A percentile compares a stretch with the other conserved stretches of the same genome.
Evolutionary conservation across 345 rosid species (phyloP).

Genomic region (Laguncularia racemosa): DNA sequence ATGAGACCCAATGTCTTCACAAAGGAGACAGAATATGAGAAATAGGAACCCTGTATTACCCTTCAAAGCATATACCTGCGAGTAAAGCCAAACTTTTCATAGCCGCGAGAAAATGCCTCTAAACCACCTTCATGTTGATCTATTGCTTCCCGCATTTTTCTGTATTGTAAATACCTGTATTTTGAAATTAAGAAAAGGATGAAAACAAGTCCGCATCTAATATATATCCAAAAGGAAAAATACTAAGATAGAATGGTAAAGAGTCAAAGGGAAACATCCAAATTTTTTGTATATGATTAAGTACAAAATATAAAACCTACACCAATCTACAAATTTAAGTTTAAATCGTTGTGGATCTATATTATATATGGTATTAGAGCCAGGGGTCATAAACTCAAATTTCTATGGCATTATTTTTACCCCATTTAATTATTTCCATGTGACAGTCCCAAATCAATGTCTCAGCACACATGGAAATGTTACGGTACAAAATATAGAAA

Average conservation of each 20-base stretch:
- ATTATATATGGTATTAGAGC: not conserved
- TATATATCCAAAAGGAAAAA: not conserved
- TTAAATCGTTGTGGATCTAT: not conserved
- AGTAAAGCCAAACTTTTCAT: constrained; percentile 80
- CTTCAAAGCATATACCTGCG: constrained; percentile 39
- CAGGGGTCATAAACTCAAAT: too few species aligned
- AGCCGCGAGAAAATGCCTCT: constrained; percentile 90
- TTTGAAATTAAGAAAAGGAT: not conserved
- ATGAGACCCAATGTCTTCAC: too few species aligned
- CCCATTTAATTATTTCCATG: too few species aligned
- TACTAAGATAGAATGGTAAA: not conserved
- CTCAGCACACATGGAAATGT: too few species aligned
- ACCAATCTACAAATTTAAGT: not conserved
- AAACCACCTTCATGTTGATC: constrained; percentile 83
- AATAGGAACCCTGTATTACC: too few species aligned
- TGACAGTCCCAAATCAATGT: too few species aligned
- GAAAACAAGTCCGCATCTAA: not conserved
- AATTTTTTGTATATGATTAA: too few species aligned
- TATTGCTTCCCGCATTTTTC: constrained; percentile 57
- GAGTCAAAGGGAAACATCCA: not conserved
- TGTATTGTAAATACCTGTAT: constrained; percentile 62
- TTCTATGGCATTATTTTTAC: too few species aligned
- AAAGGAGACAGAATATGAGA: too few species aligned
- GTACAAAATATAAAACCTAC: not conserved
- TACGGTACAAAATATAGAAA: too few species aligned